A percentile compares a stretch with the other conserved stretches of the same genome.
Evolutionary conservation across 2,329 filamentous ascomycete species (phyloP).

Genomic region (Colletotrichum trifolii): DNA sequence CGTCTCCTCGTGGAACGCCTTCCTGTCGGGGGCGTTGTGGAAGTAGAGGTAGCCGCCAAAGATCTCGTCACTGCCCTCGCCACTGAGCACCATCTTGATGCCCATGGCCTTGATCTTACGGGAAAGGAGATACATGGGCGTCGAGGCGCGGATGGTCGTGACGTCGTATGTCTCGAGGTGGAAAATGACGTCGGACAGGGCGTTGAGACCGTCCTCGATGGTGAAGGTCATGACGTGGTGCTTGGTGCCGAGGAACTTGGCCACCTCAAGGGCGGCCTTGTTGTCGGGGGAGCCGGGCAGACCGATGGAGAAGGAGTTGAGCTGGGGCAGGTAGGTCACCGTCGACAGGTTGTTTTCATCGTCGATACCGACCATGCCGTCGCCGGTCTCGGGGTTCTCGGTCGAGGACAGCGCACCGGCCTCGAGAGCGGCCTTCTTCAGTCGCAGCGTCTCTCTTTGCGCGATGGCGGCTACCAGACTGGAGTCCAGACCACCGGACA

Average conservation of each 20-base stretch:
- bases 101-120: slow-evolving; percentile 99
- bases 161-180: slow-evolving; percentile 98
- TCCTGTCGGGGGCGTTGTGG: slow-evolving; percentile 90
- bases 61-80: slow-evolving; percentile 97
- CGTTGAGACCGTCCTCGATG: slow-evolving; percentile 95
- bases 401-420: slow-evolving; percentile 57
- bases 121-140: slow-evolving; percentile 97
- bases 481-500: slow-evolving; percentile 96
- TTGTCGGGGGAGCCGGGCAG: slow-evolving; percentile 93
- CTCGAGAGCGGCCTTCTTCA: slow-evolving; percentile 73
- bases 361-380: slow-evolving; percentile 91
- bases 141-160: slow-evolving; percentile 97
- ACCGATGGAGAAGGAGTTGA: slow-evolving; percentile 99
- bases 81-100: slow-evolving; percentile 98
- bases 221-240: slow-evolving; percentile 99
- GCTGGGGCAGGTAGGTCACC: slow-evolving; percentile 89
- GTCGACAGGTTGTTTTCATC: slow-evolving; percentile 90
- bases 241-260: slow-evolving; percentile 96
- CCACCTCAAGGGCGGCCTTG: slow-evolving; percentile 90
- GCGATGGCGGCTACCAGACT: slow-evolving; percentile 95
- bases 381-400: slow-evolving; percentile 68
- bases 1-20: slow-evolving; percentile 95
- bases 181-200: slow-evolving; percentile 96
- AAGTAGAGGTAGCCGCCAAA: slow-evolving; percentile 99
- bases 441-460: slow-evolving; percentile 86